Evolutionary conservation across 805 yeast species (phyloP).

Genomic region (Middelhovenomyces tepae): DNA sequence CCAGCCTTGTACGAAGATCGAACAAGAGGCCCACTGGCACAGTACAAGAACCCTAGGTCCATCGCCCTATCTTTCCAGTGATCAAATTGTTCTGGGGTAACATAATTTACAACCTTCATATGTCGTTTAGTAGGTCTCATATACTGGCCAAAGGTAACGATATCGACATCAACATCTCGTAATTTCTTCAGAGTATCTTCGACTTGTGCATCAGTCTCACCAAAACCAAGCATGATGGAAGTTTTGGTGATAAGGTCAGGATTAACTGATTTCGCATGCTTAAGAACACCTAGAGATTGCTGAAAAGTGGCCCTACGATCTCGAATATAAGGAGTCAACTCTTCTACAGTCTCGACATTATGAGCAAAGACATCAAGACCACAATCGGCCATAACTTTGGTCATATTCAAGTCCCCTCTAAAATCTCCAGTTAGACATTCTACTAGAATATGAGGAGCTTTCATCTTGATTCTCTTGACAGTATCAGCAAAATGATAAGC

Average conservation of each 20-base stretch:
- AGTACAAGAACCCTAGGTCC: slow-evolving; percentile 86
- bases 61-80: slow-evolving; percentile 81
- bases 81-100: slow-evolving; percentile 89
- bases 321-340: slow-evolving; percentile 84
- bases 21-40: slow-evolving; percentile 96
- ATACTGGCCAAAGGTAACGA: slow-evolving; percentile 97
- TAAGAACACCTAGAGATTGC: slow-evolving; percentile 71
- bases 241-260: slow-evolving; percentile 82
- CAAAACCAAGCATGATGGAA: slow-evolving; percentile 92
- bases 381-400: slow-evolving; percentile 65
- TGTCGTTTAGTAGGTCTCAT: slow-evolving; percentile 99
- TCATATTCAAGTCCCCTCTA: slow-evolving; percentile 80
- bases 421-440: slow-evolving; percentile 95
- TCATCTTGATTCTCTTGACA: slow-evolving; percentile 70
- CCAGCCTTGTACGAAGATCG: slow-evolving; percentile 98
- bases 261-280: slow-evolving; percentile 69
- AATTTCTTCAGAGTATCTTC: slow-evolving; percentile 66
- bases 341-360: slow-evolving; percentile 94
- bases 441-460: slow-evolving; percentile 84
- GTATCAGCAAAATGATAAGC: slow-evolving; percentile 85
- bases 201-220: slow-evolving; percentile 90
- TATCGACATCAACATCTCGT: slow-evolving; percentile 73
- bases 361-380: slow-evolving; percentile 97
- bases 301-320: slow-evolving; percentile 95
- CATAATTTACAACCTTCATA: slow-evolving; percentile 94